phyloP scores from a whole-genome alignment of 805 yeast species.

The Monosporozyma unispora region DNA sequence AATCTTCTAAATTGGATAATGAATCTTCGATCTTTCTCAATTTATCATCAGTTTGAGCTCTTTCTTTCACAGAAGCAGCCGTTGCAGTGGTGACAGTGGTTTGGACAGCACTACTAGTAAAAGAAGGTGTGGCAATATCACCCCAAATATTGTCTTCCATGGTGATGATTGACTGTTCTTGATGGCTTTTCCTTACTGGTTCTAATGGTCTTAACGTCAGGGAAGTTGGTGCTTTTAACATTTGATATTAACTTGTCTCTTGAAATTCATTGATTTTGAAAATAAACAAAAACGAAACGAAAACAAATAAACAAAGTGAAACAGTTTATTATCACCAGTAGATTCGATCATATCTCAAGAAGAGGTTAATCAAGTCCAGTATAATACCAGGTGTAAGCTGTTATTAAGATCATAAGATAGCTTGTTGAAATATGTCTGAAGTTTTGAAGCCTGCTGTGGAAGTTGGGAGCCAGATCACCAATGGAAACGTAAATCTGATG shows the following conservation, averaged over 20 bases:
- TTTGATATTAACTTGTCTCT: neutral
- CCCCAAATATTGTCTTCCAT: slow-evolving; percentile 5
- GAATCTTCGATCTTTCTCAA: neutral
- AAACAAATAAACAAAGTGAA: too few species aligned
- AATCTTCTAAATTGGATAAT: neutral
- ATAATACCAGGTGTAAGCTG: too few species aligned
- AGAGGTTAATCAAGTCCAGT: too few species aligned
- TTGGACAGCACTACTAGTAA: neutral
- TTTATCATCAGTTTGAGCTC: neutral
- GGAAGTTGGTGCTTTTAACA: neutral
- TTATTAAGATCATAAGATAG: too few species aligned
- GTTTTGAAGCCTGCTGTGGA: neutral
- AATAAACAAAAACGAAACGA: too few species aligned
- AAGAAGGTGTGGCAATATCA: slow-evolving; percentile 1
- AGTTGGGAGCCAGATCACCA: neutral
- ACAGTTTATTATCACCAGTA: too few species aligned
- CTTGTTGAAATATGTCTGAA: neutral
- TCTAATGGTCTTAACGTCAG: neutral
- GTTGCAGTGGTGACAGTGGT: neutral
- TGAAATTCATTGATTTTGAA: too few species aligned
- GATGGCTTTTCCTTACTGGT: neutral
- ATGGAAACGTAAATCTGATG: neutral
- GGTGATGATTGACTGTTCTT: neutral
- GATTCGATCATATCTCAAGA: too few species aligned
- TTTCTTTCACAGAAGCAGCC: neutral